Conservation (phyloP, 1,139 yeast genomes). For the Scheffersomyces parashehatae region DNA sequence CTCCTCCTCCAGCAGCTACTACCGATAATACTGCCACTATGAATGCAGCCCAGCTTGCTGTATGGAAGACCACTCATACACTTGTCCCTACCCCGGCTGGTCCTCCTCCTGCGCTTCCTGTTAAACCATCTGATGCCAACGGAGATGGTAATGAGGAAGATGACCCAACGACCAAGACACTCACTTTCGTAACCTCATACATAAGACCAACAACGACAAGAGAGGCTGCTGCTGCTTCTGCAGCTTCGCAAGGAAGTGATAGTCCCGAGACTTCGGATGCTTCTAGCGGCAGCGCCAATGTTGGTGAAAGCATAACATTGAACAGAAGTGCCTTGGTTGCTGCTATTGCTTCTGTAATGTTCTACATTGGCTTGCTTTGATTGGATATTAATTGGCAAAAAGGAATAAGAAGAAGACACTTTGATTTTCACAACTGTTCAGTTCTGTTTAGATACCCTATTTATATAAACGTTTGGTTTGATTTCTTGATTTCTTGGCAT, state of each 20-base stretch:
- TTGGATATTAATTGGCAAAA: too few relatives aligned
- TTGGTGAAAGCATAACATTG: too few relatives aligned
- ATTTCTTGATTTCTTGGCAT: too few relatives aligned
- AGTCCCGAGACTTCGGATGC: too few relatives aligned
- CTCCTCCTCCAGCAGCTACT: background rate
- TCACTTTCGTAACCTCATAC: slow-evolving; percentile 14
- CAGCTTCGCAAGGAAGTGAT: background rate
- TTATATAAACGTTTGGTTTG: too few relatives aligned
- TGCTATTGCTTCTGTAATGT: too few relatives aligned
- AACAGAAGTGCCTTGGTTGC: too few relatives aligned
- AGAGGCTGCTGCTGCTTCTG: background rate
- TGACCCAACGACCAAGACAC: slow-evolving; percentile 15
- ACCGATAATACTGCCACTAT: background rate
- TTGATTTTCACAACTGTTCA: too few relatives aligned
- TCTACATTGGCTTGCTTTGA: too few relatives aligned
- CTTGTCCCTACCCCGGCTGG: slow-evolving; percentile 4
- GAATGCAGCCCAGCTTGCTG: background rate
- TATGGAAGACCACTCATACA: background rate
- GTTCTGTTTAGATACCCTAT: too few relatives aligned
- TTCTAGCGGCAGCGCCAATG: too few relatives aligned
- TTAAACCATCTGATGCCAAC: slow-evolving; percentile 3
- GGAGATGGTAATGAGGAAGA: slow-evolving; percentile 10
- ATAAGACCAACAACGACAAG: background rate
- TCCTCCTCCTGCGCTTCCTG: slow-evolving; percentile 5
- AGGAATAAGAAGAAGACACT: too few relatives aligned